Percentiles rank a stretch among this genome's conserved stretches.
These are phyloP conservation scores for Calocera cornea DNA, from an alignment of 768 basidiomycete species.

Conservation along the genomic window DNA sequence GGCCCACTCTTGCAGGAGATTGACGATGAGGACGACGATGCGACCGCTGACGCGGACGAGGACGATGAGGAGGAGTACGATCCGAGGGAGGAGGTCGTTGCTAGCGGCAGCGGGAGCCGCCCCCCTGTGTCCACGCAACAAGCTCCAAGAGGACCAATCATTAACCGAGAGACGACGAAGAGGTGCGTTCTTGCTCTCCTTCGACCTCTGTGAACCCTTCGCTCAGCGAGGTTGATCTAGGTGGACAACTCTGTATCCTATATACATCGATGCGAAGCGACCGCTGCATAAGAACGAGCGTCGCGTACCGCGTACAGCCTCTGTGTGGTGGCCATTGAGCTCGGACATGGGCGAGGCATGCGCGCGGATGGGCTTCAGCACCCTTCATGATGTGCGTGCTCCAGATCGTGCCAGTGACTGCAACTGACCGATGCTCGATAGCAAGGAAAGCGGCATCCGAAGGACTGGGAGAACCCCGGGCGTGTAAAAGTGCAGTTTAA, in stretches of 20 bases:
- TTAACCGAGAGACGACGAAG: slow-evolving; percentile 1
- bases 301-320: slow-evolving; percentile 61
- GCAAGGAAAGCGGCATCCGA: slow-evolving; percentile 70
- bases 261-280: slow-evolving; percentile 92
- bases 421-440: slow-evolving; percentile 11
- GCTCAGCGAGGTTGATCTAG: slow-evolving; percentile 29
- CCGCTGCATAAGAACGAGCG: slow-evolving; percentile 74
- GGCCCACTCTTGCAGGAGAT: slow-evolving; percentile 76
- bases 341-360: slow-evolving; percentile 84
- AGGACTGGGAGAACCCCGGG: slow-evolving; percentile 98
- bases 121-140: slow-evolving; percentile 5
- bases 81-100: slow-evolving; percentile 16
- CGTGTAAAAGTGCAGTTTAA: slow-evolving; percentile 66
- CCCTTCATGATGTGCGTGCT: slow-evolving; percentile 62
- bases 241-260: slow-evolving; percentile 93
- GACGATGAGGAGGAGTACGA: slow-evolving; percentile 26
- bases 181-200: not conserved
- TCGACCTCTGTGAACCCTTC: not conserved
- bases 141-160: not conserved
- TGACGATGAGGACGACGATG: slow-evolving; percentile 29
- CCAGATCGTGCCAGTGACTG: not conserved
- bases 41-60: slow-evolving; percentile 39
- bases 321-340: slow-evolving; percentile 90
- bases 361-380: slow-evolving; percentile 56
- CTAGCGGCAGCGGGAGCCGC: slow-evolving; percentile 16